Evolutionary conservation across 768 basidiomycete genomes (phyloP), one percentile per base, ranked within the genome.

Genomic region (Agrocybe praecox): DNA sequence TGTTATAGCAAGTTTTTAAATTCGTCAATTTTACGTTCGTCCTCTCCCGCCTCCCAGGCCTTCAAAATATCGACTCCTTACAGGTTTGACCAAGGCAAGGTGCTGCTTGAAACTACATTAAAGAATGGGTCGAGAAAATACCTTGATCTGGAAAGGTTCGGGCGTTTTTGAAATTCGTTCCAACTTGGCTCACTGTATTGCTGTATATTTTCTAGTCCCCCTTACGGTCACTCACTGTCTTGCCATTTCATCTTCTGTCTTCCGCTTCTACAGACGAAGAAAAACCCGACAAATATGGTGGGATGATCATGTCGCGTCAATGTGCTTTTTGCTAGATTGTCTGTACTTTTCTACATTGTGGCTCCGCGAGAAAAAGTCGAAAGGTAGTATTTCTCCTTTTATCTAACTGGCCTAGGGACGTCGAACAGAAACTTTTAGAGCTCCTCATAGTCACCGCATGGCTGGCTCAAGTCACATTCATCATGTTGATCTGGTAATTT

Each of bases 221-320:
- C 46, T 63, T 14, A 60, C 59, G 8, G 18, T 60, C 11, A 40
- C 32, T 12, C 62, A 63, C 40, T n/a, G 17, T 7, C 34, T 56
- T 12, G 65, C 61, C 18, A 59, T 67, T 32, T 17, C 50, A 5
- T 55, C 61, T 2, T 58, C 63, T 2, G 29, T 60, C 10, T 67
- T 59, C 49, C 61, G 65, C 11, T 46, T 61, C 11, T 49, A 56
- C 43, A 54, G 63, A 19, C 61, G 65, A 18, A 61, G 33, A 34
- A 57, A 54, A 32, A 64, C 55, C n/a, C 46, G 53, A 1, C 59
- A 62, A 15, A 26, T 65, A 12, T 65, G 64, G 66, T 56, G 51
- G 26, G 64, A 67, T 19, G 64, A 67, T 26, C 56, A 61, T 34
- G 60, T 61, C 29, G 64, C 62, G 1, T 47, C 56, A 67, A 11